Conservation (phyloP, 2,329 filamentous ascomycete species). For the Trichophyton simii region DNA sequence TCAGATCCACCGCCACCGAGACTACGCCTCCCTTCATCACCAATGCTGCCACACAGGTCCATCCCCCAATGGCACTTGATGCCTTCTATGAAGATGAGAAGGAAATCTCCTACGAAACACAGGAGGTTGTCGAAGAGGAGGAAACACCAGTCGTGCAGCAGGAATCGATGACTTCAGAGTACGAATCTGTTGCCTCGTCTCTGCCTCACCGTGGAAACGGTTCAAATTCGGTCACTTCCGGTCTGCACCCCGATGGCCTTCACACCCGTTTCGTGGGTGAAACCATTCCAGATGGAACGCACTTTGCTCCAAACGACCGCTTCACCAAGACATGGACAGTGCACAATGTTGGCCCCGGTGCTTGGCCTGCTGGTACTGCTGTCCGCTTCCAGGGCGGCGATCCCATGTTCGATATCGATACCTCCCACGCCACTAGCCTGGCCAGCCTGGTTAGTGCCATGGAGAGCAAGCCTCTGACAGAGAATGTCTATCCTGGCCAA, state of each 20-base stretch:
- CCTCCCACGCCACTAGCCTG: constrained; percentile 63
- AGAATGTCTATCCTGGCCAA: constrained; percentile 58
- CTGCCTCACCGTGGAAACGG: constrained; percentile 13
- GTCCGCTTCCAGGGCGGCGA: constrained; percentile 73
- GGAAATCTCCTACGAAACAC: background rate
- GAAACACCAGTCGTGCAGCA: constrained; percentile 7
- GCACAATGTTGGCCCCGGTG: constrained; percentile 70
- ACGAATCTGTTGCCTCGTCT: background rate
- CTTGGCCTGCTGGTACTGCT: constrained; percentile 33
- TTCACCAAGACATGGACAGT: constrained; percentile 91
- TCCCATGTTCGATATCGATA: constrained; percentile 87
- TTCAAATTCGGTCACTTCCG: constrained; percentile 21
- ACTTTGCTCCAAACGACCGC: constrained; percentile 54
- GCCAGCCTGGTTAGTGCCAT: constrained; percentile 64
- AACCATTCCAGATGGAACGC: constrained; percentile 63
- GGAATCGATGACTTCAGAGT: background rate
- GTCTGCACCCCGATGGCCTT: constrained; percentile 21
- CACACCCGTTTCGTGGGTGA: constrained; percentile 64
- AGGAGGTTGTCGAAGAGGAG: constrained; percentile 14
- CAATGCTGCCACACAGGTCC: constrained; percentile 37
- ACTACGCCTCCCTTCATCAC: constrained; percentile 35
- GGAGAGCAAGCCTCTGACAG: constrained; percentile 65
- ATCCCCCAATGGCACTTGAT: background rate
- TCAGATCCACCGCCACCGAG: constrained; percentile 42
- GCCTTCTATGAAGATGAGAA: background rate